A percentile compares a stretch with the other conserved stretches of the same genome.
These are phyloP conservation scores for Leonotis leonurus DNA, from an alignment of 257 asterid species.

Conservation along the genomic window DNA sequence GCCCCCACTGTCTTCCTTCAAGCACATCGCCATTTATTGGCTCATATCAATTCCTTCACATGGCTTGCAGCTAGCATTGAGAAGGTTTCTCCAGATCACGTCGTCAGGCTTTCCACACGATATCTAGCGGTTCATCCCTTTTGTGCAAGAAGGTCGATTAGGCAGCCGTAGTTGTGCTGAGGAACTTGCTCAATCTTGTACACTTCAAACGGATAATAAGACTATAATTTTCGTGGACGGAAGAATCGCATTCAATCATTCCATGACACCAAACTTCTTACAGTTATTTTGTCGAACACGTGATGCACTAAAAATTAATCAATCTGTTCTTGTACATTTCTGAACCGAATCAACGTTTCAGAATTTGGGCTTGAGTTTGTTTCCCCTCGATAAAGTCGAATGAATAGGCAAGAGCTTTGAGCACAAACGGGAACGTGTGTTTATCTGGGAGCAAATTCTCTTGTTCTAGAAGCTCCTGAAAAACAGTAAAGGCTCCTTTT, in stretches of 20 bases:
- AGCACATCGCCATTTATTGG: conserved; percentile 46
- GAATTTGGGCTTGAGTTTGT: conserved; percentile 50
- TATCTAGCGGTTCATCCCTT: conserved; percentile 63
- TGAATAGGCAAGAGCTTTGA: conserved; percentile 58
- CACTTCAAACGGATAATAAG: too few species aligned
- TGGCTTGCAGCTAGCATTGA: conserved; percentile 56
- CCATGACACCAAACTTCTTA: conserved; percentile 69
- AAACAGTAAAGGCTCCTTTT: conserved; percentile 37
- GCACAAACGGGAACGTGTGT: conserved; percentile 67
- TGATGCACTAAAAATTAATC: conserved; percentile 65
- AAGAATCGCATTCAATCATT: too few species aligned
- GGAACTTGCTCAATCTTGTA: conserved; percentile 47
- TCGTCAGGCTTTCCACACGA: conserved; percentile 58
- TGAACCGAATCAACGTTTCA: conserved; percentile 53
- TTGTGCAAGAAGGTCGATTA: conserved; percentile 62
- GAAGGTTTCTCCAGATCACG: conserved; percentile 74
- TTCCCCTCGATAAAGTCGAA: conserved; percentile 54
- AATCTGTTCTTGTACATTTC: conserved; percentile 76
- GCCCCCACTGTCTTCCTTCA: conserved; percentile 36
- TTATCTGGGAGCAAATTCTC: conserved; percentile 53
- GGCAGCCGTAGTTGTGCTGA: conserved; percentile 83
- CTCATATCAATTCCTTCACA: conserved; percentile 38
- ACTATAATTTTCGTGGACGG: too few species aligned
- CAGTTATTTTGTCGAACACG: conserved; percentile 73
- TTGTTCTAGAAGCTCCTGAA: conserved; percentile 31